Percentiles rank a stretch among this genome's conserved stretches.
phyloP scores from a whole-genome alignment of 1,284 basidiomycete species.

The Cutaneotrichosporon cutaneum region DNA sequence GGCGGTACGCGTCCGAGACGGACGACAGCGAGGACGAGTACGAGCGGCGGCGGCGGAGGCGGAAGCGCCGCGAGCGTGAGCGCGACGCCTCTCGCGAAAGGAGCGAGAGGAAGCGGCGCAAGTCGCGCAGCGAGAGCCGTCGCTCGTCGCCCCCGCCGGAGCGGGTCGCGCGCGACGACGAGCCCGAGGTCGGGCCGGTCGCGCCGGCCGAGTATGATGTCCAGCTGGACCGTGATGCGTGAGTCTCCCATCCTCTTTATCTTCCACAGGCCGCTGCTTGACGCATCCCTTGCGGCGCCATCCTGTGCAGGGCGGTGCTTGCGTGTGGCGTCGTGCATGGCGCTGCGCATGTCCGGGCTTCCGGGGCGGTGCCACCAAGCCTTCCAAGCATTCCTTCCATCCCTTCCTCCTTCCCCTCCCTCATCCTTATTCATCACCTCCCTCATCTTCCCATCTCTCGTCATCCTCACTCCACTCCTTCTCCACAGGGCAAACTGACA shows the following conservation, averaged over 20 bases:
- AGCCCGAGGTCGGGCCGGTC: constrained; percentile 68
- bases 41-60: constrained; percentile 55
- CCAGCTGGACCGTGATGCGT: constrained; percentile 59
- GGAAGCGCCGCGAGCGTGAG: constrained; percentile 54
- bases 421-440: no score
- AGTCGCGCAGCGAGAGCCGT: constrained; percentile 29
- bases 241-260: constrained; percentile 52
- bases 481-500: not conserved
- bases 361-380: not conserved
- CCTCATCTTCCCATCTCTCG: not conserved
- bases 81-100: constrained; percentile 5
- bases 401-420: not conserved
- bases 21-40: constrained; percentile 64
- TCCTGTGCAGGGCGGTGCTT: not conserved
- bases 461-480: no score
- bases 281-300: not conserved
- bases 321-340: not conserved
- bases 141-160: not conserved
- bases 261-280: not conserved
- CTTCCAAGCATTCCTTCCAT: not conserved
- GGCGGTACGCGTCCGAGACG: constrained; percentile 56
- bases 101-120: not conserved
- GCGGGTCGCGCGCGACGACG: constrained; percentile 49
- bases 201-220: constrained; percentile 53
- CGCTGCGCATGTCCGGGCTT: not conserved